These are phyloP conservation scores for Penicillium maclennaniae DNA, from an alignment of 495 filamentous ascomycete genomes.

Conservation along the genomic window DNA sequence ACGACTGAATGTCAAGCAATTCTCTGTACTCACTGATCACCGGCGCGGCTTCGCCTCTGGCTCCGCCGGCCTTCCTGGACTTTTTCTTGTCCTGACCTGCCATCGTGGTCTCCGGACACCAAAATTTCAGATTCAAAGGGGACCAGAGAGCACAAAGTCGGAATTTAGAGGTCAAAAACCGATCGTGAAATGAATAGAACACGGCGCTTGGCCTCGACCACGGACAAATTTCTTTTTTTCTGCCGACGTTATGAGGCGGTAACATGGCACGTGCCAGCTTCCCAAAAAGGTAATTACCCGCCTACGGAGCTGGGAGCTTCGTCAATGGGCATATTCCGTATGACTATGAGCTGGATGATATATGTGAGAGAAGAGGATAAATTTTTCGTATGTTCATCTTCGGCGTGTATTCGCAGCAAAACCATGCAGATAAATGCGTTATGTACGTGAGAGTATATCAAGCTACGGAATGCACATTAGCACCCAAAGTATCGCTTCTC, in stretches of 20 bases:
- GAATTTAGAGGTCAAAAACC: neutral
- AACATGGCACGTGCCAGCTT: constrained; percentile 6
- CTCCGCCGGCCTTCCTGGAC: constrained; percentile 32
- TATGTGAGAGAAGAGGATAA: neutral
- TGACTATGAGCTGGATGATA: neutral
- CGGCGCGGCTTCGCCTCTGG: constrained; percentile 28
- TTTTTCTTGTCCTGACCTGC: constrained; percentile 38
- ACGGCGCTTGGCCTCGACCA: neutral
- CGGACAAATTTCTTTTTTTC: constrained; percentile 22
- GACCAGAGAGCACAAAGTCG: neutral
- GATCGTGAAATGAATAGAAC: neutral
- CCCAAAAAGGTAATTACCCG: constrained; percentile 1
- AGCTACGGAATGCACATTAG: constrained; percentile 31
- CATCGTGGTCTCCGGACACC: constrained; percentile 15
- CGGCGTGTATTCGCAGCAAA: neutral
- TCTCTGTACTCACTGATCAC: constrained; percentile 37
- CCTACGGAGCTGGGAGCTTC: neutral
- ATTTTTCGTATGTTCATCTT: neutral
- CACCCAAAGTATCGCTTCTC: constrained; percentile 79
- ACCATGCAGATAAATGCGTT: neutral
- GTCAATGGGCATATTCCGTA: neutral
- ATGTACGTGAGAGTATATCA: constrained; percentile 5
- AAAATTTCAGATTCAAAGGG: neutral
- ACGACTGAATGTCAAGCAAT: neutral
- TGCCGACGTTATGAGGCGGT: constrained; percentile 16